Base-by-base conservation (phyloP, 1,284 basidiomycete species). In the Marasmius sp. region DNA sequence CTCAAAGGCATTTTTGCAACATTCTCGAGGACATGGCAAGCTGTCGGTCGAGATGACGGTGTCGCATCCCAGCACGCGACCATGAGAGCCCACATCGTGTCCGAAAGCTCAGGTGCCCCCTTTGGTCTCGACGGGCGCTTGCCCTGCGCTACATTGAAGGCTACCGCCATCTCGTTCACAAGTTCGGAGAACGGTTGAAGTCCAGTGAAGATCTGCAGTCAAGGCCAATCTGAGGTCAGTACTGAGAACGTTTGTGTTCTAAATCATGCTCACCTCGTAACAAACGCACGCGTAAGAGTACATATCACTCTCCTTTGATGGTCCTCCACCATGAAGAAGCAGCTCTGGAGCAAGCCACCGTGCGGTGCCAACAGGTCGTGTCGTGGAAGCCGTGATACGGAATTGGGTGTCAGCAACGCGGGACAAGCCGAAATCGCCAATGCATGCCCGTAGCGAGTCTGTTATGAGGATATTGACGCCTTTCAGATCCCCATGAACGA, bases 251-350 rank as follows among this genome's bases (percentile, higher is more conserved):
- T 14, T 59, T 18, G 10, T 18, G n/a, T 34, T 8, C 22, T 33
- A 18, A 47, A 11, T 14, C 8, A 2, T 27, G 41, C 59, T 18
- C 20, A 71, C 71, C 65, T 72, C 71, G 37, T 71, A 64, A 33
- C 65, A 70, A n/a, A 70, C 67, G 57, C 69, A 70, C 3, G 67
- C 69, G 53, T 14, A 57, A 22, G 55, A 34, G 16, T 45, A 57
- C 10, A 41, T 57, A 22, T 57, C 55, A 16, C 36, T 38, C 20
- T 57, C 41, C 11, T 41, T 38, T 1, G 41, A 38, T n/a, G 14
- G 7, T 6, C 5, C 12, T 9, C 12, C 14, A 9, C 18, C 9
- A 14, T 16, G 12, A 16, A 16, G 0, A 12, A 33, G 16, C 3
- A 41, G 45, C 45, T 47, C 45, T 8, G 45, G 45, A 7, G 45